These are phyloP conservation scores for Mortierella antarctica DNA, from an alignment of 192 early-diverging fungal species.

Conservation along the genomic window DNA sequence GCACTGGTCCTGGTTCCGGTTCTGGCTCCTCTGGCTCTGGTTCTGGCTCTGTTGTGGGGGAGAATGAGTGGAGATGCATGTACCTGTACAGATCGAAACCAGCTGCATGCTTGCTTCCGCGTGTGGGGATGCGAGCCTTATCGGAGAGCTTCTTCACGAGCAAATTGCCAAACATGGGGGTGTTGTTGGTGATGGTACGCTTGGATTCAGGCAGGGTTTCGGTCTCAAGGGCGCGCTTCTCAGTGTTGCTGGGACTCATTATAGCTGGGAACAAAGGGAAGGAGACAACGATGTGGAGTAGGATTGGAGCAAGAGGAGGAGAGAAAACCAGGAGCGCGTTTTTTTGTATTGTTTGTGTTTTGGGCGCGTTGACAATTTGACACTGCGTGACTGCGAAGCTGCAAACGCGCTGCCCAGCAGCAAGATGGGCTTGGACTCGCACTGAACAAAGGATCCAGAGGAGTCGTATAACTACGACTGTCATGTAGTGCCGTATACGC, in stretches of 20 bases:
- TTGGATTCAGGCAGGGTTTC: slow-evolving; percentile 12
- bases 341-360: slow-evolving; percentile 3
- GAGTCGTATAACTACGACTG: too few species aligned
- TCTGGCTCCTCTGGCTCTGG: neutral
- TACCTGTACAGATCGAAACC: slow-evolving; percentile 95
- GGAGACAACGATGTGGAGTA: neutral
- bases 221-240: slow-evolving; percentile 22
- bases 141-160: slow-evolving; percentile 76
- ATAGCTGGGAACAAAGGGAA: neutral
- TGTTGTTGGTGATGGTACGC: neutral
- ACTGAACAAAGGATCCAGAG: too few species aligned
- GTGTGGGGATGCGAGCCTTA: slow-evolving; percentile 81
- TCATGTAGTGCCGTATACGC: too few species aligned
- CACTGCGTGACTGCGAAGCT: neutral
- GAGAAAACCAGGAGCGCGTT: slow-evolving; percentile 1
- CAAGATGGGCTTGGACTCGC: too few species aligned
- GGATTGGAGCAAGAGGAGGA: neutral
- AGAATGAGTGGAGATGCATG: neutral
- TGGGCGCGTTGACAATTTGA: neutral
- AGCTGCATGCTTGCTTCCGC: slow-evolving; percentile 85
- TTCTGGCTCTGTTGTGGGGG: too few species aligned
- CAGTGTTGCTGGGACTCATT: slow-evolving; percentile 26
- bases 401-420: neutral
- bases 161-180: slow-evolving; percentile 54
- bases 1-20: neutral